Evolutionary conservation across 2,329 filamentous ascomycete genomes (phyloP).

Genomic region (Fusarium coicis): DNA sequence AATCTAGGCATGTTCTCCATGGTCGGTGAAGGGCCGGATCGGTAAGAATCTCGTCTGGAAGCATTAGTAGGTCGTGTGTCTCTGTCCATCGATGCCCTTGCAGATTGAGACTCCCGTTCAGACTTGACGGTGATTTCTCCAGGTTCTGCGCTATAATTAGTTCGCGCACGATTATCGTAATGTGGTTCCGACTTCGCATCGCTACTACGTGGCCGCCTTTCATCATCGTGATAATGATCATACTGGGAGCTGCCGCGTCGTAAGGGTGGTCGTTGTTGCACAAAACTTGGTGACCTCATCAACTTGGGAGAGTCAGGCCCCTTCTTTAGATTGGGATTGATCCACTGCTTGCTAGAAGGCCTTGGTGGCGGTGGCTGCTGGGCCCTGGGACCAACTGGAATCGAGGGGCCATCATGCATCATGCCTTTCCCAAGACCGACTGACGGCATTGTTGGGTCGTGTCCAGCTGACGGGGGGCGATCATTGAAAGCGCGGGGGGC

Average conservation of each 20-base stretch:
- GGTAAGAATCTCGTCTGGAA: constrained; percentile 30
- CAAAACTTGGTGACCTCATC: constrained; percentile 62
- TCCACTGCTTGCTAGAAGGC: constrained; percentile 69
- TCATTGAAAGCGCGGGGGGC: constrained; percentile 64
- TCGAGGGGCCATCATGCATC: constrained; percentile 57
- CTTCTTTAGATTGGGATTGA: constrained; percentile 65
- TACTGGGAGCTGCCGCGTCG: constrained; percentile 50
- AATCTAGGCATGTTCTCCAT: constrained; percentile 36
- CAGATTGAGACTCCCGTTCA: constrained; percentile 54
- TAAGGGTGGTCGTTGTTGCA: constrained; percentile 53
- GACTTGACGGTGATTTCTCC: constrained; percentile 58
- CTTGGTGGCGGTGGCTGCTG: constrained; percentile 59
- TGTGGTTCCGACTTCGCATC: constrained; percentile 61
- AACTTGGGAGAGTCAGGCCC: constrained; percentile 63
- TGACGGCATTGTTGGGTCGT: constrained; percentile 50
- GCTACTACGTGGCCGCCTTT: constrained; percentile 63
- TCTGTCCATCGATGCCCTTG: constrained; percentile 40
- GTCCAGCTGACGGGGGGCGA: constrained; percentile 57
- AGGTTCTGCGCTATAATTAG: constrained; percentile 58
- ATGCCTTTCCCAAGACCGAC: constrained; percentile 56
- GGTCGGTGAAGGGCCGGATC: constrained; percentile 39
- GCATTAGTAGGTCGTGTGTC: constrained; percentile 30
- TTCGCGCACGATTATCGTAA: constrained; percentile 51
- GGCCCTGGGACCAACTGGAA: constrained; percentile 65
- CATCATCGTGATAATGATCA: constrained; percentile 54